Percentiles rank a stretch among this genome's conserved stretches.
Conservation (phyloP, 441 rosid genomes). For the Manihot esculenta region DNA sequence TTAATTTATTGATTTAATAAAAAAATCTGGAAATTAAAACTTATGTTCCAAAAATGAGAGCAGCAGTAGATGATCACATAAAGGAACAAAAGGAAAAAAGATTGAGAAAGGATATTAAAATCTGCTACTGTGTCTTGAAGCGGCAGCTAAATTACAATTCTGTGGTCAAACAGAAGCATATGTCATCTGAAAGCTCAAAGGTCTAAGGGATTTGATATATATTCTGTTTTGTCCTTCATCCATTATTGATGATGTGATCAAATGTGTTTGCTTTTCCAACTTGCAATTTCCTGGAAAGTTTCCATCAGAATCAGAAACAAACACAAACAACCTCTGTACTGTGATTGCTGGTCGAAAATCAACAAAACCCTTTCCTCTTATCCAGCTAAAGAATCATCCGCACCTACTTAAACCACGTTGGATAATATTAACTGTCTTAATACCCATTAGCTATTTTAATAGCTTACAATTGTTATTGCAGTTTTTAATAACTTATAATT, state of each 20-base stretch:
- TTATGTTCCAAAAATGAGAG: too few species aligned
- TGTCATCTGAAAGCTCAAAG: neutral
- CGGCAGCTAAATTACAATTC: neutral
- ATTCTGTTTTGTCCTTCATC: conserved; percentile 7
- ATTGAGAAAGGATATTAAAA: too few species aligned
- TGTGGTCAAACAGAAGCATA: neutral
- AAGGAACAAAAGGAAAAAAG: too few species aligned
- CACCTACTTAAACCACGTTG: too few species aligned
- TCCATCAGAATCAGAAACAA: neutral
- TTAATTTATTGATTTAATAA: too few species aligned
- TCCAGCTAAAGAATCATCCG: neutral
- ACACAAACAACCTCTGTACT: neutral
- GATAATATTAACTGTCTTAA: too few species aligned
- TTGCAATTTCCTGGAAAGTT: neutral
- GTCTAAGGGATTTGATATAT: conserved; percentile 5
- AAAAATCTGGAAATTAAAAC: too few species aligned
- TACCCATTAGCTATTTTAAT: too few species aligned
- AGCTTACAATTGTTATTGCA: too few species aligned
- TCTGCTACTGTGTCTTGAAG: neutral
- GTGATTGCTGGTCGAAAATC: neutral
- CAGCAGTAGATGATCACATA: too few species aligned
- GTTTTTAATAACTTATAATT: too few species aligned
- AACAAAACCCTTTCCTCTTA: neutral
- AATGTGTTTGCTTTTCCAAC: neutral
- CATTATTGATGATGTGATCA: neutral